Base-by-base conservation (phyloP, 2,329 filamentous ascomycete genomes). In the Aspergillus pseudonomiae region DNA sequence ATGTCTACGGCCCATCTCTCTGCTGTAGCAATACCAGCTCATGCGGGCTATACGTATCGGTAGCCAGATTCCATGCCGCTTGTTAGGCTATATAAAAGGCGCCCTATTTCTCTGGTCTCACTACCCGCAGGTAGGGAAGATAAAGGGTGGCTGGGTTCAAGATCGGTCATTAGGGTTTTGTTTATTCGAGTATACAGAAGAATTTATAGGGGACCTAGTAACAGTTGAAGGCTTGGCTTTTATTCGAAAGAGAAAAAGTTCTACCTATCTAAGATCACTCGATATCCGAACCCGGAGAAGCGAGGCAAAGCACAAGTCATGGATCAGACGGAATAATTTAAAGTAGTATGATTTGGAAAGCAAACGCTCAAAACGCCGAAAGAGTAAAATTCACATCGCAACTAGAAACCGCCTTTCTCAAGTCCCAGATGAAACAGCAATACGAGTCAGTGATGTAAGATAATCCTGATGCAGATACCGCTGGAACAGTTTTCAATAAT, bases 291-390 rank as follows among this genome's bases (percentile, higher is more conserved):
- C n/a, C 12, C 14, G 45, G 45, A 14, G 12, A 48, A 24, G 45
- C 21, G 24, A 36, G 41, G 32, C 39, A 21, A 28, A 41, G 16
- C 16, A 57, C 43, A 54, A 57, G 39, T n/a, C 41, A 48, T 59
- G 43, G 45, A 66, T 43, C 66, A 68, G 58, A 63, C 50, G 57
- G 59, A 32, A 64, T 57, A 61, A 65, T 65, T 66, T 64, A 59
- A 61, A 61, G 57, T 66, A 53, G 34, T 57, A 52, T 43, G 52
- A 57, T 36, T 53, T 46, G 39, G 45, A 34, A 63, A 53, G 55
- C 30, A 64, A 70, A 70, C 68, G 68, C 68, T 70, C 68, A 70
- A 67, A 70, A 70, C 68, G 68, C 68, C 68, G 63, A 61, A 60
- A 48, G 11, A 59, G 26, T 50, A 52, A 62, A 36, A 63, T 64